These are phyloP conservation scores for Astrocystis sublimbata DNA, from an alignment of 495 filamentous ascomycete genomes.

Conservation along the genomic window DNA sequence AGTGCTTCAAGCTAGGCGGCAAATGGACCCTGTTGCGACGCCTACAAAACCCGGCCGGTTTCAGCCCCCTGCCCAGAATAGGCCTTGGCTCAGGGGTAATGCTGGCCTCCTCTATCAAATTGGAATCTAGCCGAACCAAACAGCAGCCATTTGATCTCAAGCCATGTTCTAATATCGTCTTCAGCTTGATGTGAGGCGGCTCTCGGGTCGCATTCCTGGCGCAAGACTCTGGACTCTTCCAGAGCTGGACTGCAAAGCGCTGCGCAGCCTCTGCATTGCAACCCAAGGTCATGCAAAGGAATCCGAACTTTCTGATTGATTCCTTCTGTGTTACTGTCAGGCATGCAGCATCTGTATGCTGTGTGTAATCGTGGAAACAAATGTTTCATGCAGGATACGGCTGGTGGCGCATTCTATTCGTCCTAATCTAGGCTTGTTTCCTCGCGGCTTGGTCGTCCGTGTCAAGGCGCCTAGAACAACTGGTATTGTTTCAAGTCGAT, in stretches of 20 bases:
- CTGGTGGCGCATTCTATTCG: neutral
- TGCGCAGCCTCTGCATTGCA: neutral
- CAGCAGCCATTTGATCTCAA: neutral
- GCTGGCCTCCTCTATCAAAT: neutral
- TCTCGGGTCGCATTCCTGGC: neutral
- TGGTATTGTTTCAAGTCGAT: constrained; percentile 1
- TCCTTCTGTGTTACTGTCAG: no score
- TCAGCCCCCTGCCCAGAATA: constrained; percentile 22
- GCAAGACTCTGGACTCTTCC: neutral
- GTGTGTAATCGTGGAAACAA: no score
- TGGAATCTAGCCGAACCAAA: neutral
- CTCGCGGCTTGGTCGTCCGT: neutral
- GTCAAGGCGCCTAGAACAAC: neutral
- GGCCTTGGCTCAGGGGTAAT: no score
- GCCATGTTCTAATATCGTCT: neutral
- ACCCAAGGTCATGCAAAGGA: neutral
- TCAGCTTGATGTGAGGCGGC: neutral
- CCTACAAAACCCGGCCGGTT: constrained; percentile 34
- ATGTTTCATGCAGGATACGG: neutral
- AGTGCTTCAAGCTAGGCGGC: constrained; percentile 31
- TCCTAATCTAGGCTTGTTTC: neutral
- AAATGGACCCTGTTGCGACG: constrained; percentile 26
- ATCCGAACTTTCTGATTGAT: neutral
- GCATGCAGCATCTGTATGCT: no score
- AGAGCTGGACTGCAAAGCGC: neutral